Conservation (phyloP, 257 asterid genomes). For the Salvia rosmarinus region DNA sequence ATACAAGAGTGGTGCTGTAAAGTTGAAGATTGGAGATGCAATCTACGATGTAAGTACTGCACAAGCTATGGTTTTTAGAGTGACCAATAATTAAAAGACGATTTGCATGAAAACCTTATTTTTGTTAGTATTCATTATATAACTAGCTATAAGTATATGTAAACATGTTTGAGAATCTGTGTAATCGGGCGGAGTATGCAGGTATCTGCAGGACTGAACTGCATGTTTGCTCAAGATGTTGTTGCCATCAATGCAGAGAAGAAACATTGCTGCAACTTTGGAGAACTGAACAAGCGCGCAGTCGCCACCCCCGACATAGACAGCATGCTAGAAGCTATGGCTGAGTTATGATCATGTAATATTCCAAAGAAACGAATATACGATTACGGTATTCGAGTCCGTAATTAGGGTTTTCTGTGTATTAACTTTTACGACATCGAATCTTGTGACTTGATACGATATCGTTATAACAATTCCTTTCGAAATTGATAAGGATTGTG, state of each 20-base stretch:
- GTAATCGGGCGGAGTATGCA: conserved; percentile 31
- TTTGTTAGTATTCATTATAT: neutral
- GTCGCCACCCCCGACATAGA: conserved; percentile 67
- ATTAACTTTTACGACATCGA: too few species aligned
- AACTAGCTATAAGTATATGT: neutral
- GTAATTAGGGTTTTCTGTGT: too few species aligned
- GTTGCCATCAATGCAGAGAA: conserved; percentile 56
- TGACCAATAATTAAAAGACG: neutral
- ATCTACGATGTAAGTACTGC: conserved; percentile 68
- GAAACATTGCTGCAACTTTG: conserved; percentile 56
- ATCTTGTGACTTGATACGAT: too few species aligned
- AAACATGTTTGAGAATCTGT: neutral
- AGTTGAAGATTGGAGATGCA: conserved; percentile 82
- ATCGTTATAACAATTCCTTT: too few species aligned
- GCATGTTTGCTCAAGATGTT: conserved; percentile 60
- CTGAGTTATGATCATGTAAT: conserved; percentile 45
- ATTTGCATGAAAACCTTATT: neutral
- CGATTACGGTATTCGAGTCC: too few species aligned
- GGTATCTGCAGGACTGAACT: conserved; percentile 72
- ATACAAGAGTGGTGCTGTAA: conserved; percentile 73
- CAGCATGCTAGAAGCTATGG: conserved; percentile 47
- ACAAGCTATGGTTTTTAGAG: neutral
- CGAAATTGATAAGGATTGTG: too few species aligned
- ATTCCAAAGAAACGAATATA: too few species aligned
- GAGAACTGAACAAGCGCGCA: conserved; percentile 66